A percentile compares a stretch with the other conserved stretches of the same genome.
These are phyloP conservation scores for Chrysophaeum taylorii DNA, from an alignment of 352 stramenopile genomes.

Conservation along the genomic window DNA sequence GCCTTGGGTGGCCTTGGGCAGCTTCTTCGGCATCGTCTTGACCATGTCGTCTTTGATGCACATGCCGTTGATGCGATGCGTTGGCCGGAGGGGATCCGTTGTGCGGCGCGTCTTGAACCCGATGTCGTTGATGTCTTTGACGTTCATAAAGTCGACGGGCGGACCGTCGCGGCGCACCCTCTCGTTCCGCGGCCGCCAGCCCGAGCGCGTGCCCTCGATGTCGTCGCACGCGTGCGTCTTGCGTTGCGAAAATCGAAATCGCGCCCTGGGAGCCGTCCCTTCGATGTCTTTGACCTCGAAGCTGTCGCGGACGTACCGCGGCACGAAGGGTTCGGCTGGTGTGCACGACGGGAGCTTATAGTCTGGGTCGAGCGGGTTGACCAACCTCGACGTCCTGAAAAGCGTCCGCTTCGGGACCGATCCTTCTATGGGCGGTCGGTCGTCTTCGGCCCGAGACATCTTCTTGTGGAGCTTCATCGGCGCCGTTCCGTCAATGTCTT, in stretches of 20 bases:
- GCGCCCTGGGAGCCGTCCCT: conserved; percentile 29
- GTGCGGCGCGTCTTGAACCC: conserved; percentile 31
- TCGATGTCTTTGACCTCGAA: conserved; percentile 42
- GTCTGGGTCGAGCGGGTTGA: conserved; percentile 39
- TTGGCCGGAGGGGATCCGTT: conserved; percentile 32
- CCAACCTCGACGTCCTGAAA: conserved; percentile 18
- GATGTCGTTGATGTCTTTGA: conserved; percentile 27
- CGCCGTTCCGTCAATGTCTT: conserved; percentile 16
- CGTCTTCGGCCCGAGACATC: too few relatives aligned
- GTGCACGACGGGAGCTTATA: conserved; percentile 36
- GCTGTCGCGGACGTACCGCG: conserved; percentile 38
- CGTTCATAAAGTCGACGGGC: conserved; percentile 29
- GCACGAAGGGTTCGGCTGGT: conserved; percentile 15
- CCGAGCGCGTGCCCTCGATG: conserved; percentile 35
- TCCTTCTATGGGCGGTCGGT: conserved; percentile 26
- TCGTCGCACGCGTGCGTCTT: conserved; percentile 35
- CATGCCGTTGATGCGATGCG: conserved; percentile 37
- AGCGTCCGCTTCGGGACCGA: conserved; percentile 16
- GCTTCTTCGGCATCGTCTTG: conserved; percentile 23
- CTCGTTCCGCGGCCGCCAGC: conserved; percentile 36
- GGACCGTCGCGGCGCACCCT: conserved; percentile 25
- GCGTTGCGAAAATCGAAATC: conserved; percentile 25
- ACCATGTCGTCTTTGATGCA: conserved; percentile 32
- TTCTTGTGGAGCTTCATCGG: conserved; percentile 14
- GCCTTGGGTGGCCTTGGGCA: conserved; percentile 22